These are phyloP conservation scores for Quercus rubra DNA, from an alignment of 306 rosid genomes.

Conservation along the genomic window DNA sequence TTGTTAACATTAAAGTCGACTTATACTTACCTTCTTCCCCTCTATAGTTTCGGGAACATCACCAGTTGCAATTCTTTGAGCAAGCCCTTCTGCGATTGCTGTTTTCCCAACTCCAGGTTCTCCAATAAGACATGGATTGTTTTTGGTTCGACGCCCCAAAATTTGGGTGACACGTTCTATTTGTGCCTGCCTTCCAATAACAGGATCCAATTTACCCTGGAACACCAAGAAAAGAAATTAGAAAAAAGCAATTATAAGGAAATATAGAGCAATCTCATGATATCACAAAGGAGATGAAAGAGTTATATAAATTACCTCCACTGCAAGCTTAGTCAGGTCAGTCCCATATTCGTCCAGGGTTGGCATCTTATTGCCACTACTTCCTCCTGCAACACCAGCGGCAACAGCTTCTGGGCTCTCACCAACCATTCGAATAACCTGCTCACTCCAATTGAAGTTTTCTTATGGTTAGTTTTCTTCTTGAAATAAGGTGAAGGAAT, in stretches of 20 bases:
- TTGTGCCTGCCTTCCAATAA: constrained; percentile 91
- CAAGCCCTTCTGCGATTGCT: constrained; percentile 97
- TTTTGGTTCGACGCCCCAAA: constrained; percentile 86
- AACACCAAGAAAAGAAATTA: not conserved
- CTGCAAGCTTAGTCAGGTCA: constrained; percentile 91
- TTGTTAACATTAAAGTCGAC: not conserved
- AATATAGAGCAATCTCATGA: constrained; percentile 9
- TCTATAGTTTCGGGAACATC: constrained; percentile 98
- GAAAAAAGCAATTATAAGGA: not conserved
- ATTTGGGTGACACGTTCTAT: constrained; percentile 95
- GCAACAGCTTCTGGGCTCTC: constrained; percentile 96
- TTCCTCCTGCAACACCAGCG: constrained; percentile 84
- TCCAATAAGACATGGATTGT: constrained; percentile 92
- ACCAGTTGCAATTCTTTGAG: constrained; percentile 84
- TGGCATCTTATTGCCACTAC: constrained; percentile 89
- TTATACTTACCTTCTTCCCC: constrained; percentile 77
- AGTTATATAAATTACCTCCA: constrained; percentile 55
- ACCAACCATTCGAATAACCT: constrained; percentile 99
- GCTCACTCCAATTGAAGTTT: constrained; percentile 15
- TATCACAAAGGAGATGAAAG: not conserved
- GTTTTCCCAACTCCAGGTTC: constrained; percentile 99
- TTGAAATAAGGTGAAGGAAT: not conserved
- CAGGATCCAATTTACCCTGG: constrained; percentile 96
- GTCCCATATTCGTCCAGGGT: constrained; percentile 98
- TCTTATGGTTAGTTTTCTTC: not conserved